These are phyloP conservation scores for Graphilbum fragrans DNA, from an alignment of 2,329 filamentous ascomycete genomes.

Conservation along the genomic window DNA sequence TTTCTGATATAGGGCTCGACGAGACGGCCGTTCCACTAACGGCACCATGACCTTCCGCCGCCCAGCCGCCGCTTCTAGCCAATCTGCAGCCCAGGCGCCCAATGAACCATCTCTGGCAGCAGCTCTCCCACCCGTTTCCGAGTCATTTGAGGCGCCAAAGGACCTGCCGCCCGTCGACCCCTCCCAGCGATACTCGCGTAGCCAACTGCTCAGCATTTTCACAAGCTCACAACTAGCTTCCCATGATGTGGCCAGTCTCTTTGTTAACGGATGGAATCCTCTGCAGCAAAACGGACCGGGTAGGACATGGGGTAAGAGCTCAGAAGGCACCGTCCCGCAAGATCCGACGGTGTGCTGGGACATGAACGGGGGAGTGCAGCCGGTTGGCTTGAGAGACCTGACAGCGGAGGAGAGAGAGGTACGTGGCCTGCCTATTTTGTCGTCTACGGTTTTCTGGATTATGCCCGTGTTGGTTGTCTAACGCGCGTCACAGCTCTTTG, in stretches of 20 bases:
- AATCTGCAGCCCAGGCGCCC: constrained; percentile 9
- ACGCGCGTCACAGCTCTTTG: constrained; percentile 51
- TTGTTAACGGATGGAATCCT: constrained; percentile 69
- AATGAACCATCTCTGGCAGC: constrained; percentile 6
- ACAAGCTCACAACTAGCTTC: constrained; percentile 24
- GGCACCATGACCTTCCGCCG: constrained; percentile 54
- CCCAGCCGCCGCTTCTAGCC: constrained; percentile 43
- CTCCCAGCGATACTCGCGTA: constrained; percentile 60
- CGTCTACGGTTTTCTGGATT: background rate
- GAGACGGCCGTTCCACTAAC: constrained; percentile 45
- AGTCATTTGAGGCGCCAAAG: constrained; percentile 16
- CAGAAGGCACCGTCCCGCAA: constrained; percentile 60
- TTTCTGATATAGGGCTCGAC: constrained; percentile 38
- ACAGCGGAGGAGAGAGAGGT: constrained; percentile 48
- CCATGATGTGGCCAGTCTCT: constrained; percentile 53
- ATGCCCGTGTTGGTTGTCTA: background rate
- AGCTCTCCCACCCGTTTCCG: constrained; percentile 14
- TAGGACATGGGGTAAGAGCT: constrained; percentile 65
- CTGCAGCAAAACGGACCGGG: constrained; percentile 53
- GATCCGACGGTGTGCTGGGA: constrained; percentile 95
- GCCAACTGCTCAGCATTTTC: constrained; percentile 67
- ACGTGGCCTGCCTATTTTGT: constrained; percentile 11
- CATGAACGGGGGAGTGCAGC: constrained; percentile 52
- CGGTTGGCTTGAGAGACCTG: constrained; percentile 64
- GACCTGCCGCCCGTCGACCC: constrained; percentile 29